These are phyloP conservation scores for Aspergillus fijiensis DNA, from an alignment of 2,329 filamentous ascomycete genomes.

Conservation along the genomic window DNA sequence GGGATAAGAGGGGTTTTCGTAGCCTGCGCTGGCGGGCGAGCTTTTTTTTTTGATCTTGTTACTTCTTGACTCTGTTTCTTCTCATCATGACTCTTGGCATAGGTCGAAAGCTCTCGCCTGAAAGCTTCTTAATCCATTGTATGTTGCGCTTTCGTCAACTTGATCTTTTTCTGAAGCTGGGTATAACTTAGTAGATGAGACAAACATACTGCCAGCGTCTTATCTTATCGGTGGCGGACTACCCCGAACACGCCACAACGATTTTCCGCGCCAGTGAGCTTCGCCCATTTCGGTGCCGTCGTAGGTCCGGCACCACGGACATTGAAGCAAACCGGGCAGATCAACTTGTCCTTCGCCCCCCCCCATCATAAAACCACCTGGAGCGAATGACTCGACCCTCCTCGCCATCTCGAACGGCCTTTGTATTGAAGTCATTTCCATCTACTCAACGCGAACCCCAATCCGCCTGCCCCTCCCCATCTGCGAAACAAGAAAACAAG, in stretches of 20 bases:
- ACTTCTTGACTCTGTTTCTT: too few relatives aligned
- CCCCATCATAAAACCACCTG: background rate
- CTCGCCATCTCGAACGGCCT: conserved; percentile 6
- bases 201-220: conserved; percentile 5
- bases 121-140: too few relatives aligned
- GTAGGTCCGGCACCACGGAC: background rate
- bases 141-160: too few relatives aligned
- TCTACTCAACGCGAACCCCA: background rate
- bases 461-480: background rate
- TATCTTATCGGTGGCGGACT: conserved; percentile 37
- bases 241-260: conserved; percentile 29
- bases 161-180: too few relatives aligned
- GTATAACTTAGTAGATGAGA: too few relatives aligned
- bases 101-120: too few relatives aligned
- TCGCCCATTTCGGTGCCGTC: conserved; percentile 3
- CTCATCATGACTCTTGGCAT: too few relatives aligned
- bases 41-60: too few relatives aligned
- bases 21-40: too few relatives aligned
- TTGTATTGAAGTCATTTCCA: background rate
- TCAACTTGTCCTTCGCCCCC: background rate
- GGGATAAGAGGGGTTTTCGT: too few relatives aligned
- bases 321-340: background rate
- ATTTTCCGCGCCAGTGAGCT: conserved; percentile 36
- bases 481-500: background rate
- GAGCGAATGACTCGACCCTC: conserved; percentile 25